Evolutionary conservation across 2,329 filamentous ascomycete genomes (phyloP).

Genomic region (Rhynchosporium agropyri): DNA sequence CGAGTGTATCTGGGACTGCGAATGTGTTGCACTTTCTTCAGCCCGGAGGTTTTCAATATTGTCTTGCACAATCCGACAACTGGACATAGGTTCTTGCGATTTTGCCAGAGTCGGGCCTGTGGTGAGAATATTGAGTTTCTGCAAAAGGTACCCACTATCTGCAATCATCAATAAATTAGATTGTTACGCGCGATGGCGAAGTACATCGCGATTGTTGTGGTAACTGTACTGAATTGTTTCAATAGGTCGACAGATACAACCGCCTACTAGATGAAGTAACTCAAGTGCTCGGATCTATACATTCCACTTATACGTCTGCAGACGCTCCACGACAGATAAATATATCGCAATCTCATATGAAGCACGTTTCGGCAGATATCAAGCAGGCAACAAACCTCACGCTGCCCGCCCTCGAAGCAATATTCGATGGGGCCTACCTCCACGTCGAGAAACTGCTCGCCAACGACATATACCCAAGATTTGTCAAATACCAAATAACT

Average conservation of each 20-base stretch:
- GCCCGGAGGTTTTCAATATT: conserved; percentile 53
- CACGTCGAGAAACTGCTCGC: conserved; percentile 50
- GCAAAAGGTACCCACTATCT: conserved; percentile 47
- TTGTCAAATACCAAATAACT: conserved; percentile 55
- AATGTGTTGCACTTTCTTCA: conserved; percentile 51
- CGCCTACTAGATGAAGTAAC: conserved; percentile 50
- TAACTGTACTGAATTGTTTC: neutral
- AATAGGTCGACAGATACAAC: conserved; percentile 50
- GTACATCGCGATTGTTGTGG: neutral
- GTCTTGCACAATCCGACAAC: conserved; percentile 53
- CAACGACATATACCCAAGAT: conserved; percentile 53
- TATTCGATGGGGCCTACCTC: conserved; percentile 47
- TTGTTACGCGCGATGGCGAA: too few species aligned
- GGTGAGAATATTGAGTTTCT: conserved; percentile 56
- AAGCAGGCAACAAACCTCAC: conserved; percentile 36
- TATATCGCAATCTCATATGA: conserved; percentile 30
- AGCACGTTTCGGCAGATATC: conserved; percentile 31
- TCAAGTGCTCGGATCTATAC: conserved; percentile 50
- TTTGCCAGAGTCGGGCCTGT: conserved; percentile 51
- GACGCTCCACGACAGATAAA: conserved; percentile 40
- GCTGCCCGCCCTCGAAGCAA: conserved; percentile 37
- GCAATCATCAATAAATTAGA: neutral
- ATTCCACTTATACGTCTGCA: conserved; percentile 47
- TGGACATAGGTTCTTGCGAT: conserved; percentile 51
- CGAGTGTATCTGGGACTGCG: conserved; percentile 9